These are phyloP conservation scores for Perilla frutescens DNA, from an alignment of 257 asterid species.

Conservation along the genomic window DNA sequence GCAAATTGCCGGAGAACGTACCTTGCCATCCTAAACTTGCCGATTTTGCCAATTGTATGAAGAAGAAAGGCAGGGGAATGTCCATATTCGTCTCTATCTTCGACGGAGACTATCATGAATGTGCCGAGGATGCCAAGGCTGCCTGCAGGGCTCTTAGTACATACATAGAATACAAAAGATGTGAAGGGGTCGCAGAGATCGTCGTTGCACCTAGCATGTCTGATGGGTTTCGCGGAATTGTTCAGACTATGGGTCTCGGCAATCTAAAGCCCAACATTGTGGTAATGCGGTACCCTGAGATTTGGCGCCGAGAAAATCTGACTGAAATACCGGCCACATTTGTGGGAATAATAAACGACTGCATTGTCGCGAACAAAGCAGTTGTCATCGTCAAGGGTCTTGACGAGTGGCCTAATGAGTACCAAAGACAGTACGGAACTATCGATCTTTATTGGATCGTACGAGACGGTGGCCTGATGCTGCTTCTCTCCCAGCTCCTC, in stretches of 20 bases:
- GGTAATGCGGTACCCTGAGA: slow-evolving; percentile 96
- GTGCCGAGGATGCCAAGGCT: slow-evolving; percentile 91
- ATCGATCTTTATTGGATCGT: slow-evolving; percentile 97
- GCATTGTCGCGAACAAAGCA: slow-evolving; percentile 96
- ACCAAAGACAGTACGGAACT: slow-evolving; percentile 91
- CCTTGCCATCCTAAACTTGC: slow-evolving; percentile 99
- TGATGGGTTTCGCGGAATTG: slow-evolving; percentile 92
- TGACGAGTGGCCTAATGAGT: slow-evolving; percentile 99
- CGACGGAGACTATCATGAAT: slow-evolving; percentile 92
- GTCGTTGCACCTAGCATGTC: slow-evolving; percentile 95
- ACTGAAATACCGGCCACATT: slow-evolving; percentile 88
- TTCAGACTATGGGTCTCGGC: slow-evolving; percentile 98
- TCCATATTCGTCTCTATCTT: slow-evolving; percentile 91
- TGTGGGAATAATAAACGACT: slow-evolving; percentile 89
- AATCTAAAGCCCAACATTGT: slow-evolving; percentile 94
- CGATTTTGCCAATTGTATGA: slow-evolving; percentile 95
- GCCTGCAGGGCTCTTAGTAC: slow-evolving; percentile 90
- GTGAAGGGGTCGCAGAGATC: slow-evolving; percentile 99
- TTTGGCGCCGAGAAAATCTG: slow-evolving; percentile 92
- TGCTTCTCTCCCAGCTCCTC: slow-evolving; percentile 94
- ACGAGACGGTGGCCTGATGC: slow-evolving; percentile 97
- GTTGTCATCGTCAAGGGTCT: slow-evolving; percentile 96
- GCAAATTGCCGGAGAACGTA: slow-evolving; percentile 92
- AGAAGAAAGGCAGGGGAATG: slow-evolving; percentile 99
- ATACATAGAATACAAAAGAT: slow-evolving; percentile 85